Evolutionary conservation across 352 stramenopile genomes (phyloP).

Genomic region (Hyaloperonospora brassicae): DNA sequence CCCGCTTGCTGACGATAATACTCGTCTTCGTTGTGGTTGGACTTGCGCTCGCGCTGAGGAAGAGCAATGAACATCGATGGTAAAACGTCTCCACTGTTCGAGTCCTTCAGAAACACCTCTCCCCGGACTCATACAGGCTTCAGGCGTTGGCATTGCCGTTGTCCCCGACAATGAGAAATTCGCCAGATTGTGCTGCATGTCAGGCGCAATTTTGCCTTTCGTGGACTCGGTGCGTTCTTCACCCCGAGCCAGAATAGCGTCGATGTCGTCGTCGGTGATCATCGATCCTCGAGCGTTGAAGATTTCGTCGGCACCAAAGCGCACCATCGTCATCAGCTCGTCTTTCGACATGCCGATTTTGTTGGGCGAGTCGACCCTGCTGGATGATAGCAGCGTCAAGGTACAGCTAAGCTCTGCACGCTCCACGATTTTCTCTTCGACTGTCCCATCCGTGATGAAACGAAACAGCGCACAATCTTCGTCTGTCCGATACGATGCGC

Average conservation of each 20-base stretch:
- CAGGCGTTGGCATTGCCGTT: slow-evolving; percentile 61
- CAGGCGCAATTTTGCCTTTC: slow-evolving; percentile 77
- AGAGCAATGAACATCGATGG: slow-evolving; percentile 88
- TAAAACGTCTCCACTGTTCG: slow-evolving; percentile 64
- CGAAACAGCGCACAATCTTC: slow-evolving; percentile 97
- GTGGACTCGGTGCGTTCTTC: slow-evolving; percentile 87
- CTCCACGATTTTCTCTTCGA: slow-evolving; percentile 99
- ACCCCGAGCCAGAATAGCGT: slow-evolving; percentile 85
- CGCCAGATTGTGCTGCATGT: slow-evolving; percentile 94
- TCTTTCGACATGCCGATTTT: slow-evolving; percentile 93
- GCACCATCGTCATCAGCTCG: slow-evolving; percentile 97
- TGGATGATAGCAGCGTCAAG: slow-evolving; percentile 99
- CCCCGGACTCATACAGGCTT: slow-evolving; percentile 84
- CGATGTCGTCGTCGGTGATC: slow-evolving; percentile 91
- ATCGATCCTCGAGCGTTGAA: slow-evolving; percentile 83
- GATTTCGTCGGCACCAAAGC: slow-evolving; percentile 84
- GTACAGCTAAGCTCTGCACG: slow-evolving; percentile 96
- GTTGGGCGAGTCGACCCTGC: slow-evolving; percentile 92
- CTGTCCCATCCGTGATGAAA: slow-evolving; percentile 95
- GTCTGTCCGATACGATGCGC: slow-evolving; percentile 98
- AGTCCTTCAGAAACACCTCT: slow-evolving; percentile 85
- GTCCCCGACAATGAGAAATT: slow-evolving; percentile 93
- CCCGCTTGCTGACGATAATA: slow-evolving; percentile 90
- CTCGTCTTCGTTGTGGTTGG: slow-evolving; percentile 95
- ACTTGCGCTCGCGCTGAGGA: slow-evolving; percentile 81